A percentile compares a stretch with the other conserved stretches of the same genome.
These are phyloP conservation scores for Metarhizium robertsii DNA, from an alignment of 2,329 filamentous ascomycete genomes.

Conservation along the genomic window DNA sequence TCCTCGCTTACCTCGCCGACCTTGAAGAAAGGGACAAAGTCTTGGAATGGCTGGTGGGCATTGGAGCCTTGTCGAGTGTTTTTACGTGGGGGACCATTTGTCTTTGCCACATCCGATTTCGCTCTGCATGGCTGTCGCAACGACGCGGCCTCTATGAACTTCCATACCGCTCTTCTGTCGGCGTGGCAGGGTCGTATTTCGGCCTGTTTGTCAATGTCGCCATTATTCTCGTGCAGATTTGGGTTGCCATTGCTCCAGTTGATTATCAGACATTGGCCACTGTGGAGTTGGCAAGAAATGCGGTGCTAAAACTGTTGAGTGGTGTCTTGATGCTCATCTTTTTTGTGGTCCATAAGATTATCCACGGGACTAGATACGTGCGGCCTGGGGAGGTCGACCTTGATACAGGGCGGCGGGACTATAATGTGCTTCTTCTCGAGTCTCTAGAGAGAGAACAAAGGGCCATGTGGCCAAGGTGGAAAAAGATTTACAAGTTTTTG, in stretches of 20 bases:
- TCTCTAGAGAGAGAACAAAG: constrained; percentile 1
- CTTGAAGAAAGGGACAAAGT: constrained; percentile 47
- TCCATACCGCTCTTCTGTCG: constrained; percentile 1
- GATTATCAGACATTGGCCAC: not conserved
- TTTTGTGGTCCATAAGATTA: not conserved
- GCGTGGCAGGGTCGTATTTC: not conserved
- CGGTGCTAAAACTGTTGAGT: not conserved
- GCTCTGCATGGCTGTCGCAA: constrained; percentile 19
- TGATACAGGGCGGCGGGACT: constrained; percentile 1
- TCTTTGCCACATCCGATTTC: constrained; percentile 74
- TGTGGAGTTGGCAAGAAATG: not conserved
- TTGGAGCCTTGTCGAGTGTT: constrained; percentile 59
- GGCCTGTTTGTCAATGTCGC: constrained; percentile 1
- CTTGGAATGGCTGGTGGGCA: constrained; percentile 69
- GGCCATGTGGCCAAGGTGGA: constrained; percentile 2
- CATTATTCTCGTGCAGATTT: not conserved
- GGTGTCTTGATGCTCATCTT: not conserved
- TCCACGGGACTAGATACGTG: constrained; percentile 2
- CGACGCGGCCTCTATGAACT: not conserved
- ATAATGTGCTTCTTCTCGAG: constrained; percentile 1
- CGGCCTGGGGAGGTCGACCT: not conserved
- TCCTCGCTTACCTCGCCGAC: constrained; percentile 62
- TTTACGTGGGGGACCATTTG: constrained; percentile 73
- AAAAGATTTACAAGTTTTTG: constrained; percentile 2
- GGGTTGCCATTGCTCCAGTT: constrained; percentile 1